phyloP scores from a whole-genome alignment of 179 eudicot genomes.

The Sideroxylon spinosum region DNA sequence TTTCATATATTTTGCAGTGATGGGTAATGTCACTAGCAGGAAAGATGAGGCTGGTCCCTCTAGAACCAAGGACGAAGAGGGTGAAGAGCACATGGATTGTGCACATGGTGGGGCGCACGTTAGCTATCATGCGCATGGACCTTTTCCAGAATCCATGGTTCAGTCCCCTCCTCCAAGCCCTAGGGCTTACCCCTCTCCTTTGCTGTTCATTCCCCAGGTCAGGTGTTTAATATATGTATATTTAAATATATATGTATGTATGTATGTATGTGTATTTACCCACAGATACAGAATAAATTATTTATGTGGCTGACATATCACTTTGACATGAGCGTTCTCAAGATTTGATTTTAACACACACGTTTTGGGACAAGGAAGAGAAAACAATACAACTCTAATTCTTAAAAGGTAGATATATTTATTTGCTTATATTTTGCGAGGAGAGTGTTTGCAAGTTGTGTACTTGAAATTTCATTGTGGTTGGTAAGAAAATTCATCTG shows the following conservation, averaged over 20 bases:
- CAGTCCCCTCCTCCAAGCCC: constrained; percentile 24
- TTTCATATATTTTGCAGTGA: constrained; percentile 24
- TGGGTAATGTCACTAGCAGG: constrained; percentile 34
- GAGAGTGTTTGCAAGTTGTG: background rate
- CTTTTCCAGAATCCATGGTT: constrained; percentile 26
- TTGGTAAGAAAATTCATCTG: background rate
- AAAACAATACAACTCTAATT: background rate
- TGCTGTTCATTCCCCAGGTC: constrained; percentile 25
- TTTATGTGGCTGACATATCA: background rate
- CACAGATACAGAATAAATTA: background rate
- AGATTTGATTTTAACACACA: background rate
- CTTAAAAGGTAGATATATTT: background rate
- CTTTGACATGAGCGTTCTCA: background rate
- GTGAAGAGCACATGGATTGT: constrained; percentile 29
- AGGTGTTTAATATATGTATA: background rate
- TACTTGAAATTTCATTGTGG: background rate
- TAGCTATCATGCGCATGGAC: constrained; percentile 22
- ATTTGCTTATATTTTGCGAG: background rate
- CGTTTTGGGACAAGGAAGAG: background rate
- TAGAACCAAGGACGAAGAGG: constrained; percentile 17
- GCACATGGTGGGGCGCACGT: constrained; percentile 26
- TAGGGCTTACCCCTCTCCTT: constrained; percentile 20
- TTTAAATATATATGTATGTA: background rate
- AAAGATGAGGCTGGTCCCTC: constrained; percentile 25
- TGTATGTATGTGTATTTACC: too few species aligned